Conservation (phyloP, 768 basidiomycete species). For the Cyclocybe cylindracea region DNA sequence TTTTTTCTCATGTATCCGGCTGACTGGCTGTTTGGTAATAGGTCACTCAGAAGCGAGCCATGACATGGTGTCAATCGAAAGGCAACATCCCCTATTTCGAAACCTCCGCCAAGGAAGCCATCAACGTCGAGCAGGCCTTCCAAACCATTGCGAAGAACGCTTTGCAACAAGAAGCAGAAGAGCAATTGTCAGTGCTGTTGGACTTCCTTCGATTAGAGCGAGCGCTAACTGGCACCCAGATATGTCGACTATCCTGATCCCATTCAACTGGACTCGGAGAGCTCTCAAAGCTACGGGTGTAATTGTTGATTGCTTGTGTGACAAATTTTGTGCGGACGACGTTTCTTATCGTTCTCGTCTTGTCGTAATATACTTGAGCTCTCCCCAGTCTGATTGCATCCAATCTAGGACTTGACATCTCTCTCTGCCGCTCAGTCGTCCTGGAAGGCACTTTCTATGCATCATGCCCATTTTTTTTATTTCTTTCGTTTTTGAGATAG, state of each 20-base stretch:
- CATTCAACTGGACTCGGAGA: conserved; percentile 94
- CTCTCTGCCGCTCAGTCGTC: conserved; percentile 5
- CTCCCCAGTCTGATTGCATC: conserved; percentile 1
- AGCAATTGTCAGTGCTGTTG: conserved; percentile 67
- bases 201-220: neutral
- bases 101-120: conserved; percentile 99
- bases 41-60: conserved; percentile 99
- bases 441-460: conserved; percentile 5
- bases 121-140: conserved; percentile 99
- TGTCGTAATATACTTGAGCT: conserved; percentile 7
- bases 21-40: conserved; percentile 26
- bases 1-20: neutral
- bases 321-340: conserved; percentile 1
- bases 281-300: conserved; percentile 89
- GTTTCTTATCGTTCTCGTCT: conserved; percentile 5
- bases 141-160: conserved; percentile 99
- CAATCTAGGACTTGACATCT: conserved; percentile 15
- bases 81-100: conserved; percentile 99
- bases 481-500: neutral
- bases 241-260: conserved; percentile 99
- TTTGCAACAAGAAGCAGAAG: conserved; percentile 94
- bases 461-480: conserved; percentile 15
- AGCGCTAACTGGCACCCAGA: conserved; percentile 41
- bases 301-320: conserved; percentile 60
- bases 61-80: conserved; percentile 99